phyloP scores from a whole-genome alignment of 2,329 filamentous ascomycete genomes.

The Aspergillus alliaceus region DNA sequence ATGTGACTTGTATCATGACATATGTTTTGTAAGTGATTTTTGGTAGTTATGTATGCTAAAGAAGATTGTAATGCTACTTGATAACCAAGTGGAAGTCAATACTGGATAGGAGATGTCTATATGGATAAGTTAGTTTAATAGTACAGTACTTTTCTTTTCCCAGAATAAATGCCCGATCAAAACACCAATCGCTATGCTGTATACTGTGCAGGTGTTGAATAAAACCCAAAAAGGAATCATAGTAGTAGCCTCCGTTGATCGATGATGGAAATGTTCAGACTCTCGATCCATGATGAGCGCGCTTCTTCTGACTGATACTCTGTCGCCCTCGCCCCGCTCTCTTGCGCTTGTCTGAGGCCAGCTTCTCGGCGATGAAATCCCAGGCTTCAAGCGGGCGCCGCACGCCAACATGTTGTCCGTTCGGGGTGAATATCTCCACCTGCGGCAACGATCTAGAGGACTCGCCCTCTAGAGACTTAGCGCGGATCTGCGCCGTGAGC shows the following conservation, averaged over 20 bases:
- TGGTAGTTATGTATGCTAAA: no score
- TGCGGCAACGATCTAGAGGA: conserved; percentile 50
- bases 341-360: conserved; percentile 31
- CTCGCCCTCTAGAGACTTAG: conserved; percentile 39
- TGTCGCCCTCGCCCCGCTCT: conserved; percentile 20
- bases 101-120: background rate
- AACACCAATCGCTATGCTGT: conserved; percentile 20
- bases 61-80: background rate
- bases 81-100: no score
- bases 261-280: background rate
- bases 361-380: conserved; percentile 33
- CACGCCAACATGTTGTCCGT: conserved; percentile 72
- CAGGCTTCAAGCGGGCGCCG: conserved; percentile 35
- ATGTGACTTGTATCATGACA: background rate
- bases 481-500: conserved; percentile 76
- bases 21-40: no score
- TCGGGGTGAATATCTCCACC: conserved; percentile 81
- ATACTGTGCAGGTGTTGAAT: conserved; percentile 5
- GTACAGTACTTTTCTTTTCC: background rate
- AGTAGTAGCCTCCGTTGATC: background rate
- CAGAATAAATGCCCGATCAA: background rate
- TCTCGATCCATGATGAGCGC: conserved; percentile 9
- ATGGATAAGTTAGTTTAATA: background rate
- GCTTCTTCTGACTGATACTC: conserved; percentile 26
- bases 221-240: background rate